Percentiles rank a stretch among this genome's conserved stretches.
phyloP scores from a whole-genome alignment of 75 land plant genomes.

The Selaginella moellendorffii region DNA sequence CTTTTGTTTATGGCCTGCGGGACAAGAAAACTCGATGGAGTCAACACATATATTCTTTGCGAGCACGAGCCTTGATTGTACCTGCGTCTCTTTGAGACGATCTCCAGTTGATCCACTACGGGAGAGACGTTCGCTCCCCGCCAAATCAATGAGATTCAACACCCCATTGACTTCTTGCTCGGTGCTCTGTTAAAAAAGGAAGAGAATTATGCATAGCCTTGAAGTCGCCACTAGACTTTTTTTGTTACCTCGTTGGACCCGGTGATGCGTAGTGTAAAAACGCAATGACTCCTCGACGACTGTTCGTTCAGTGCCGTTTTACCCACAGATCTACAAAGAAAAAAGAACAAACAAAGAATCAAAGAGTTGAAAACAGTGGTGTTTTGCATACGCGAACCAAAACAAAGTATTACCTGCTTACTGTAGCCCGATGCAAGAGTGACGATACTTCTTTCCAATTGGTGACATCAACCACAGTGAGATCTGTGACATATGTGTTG shows the following conservation, averaged over 20 bases:
- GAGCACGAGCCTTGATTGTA: too few species aligned
- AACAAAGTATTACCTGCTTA: neutral
- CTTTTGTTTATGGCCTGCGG: conserved; percentile 28
- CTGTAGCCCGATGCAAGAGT: conserved; percentile 3
- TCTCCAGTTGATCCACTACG: conserved; percentile 7
- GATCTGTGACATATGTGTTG: neutral
- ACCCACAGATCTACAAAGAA: conserved; percentile 4
- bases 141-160: conserved; percentile 3
- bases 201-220: neutral
- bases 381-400: too few species aligned
- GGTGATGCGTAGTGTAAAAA: conserved; percentile 7
- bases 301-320: conserved; percentile 7
- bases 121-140: conserved; percentile 7
- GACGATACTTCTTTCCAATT: conserved; percentile 4
- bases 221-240: too few species aligned
- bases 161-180: conserved; percentile 2
- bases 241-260: conserved; percentile 7
- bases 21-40: too few species aligned
- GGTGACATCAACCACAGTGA: conserved; percentile 4
- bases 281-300: conserved; percentile 1
- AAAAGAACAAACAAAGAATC: neutral
- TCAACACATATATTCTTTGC: too few species aligned
- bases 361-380: neutral
- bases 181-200: neutral
- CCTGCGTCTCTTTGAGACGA: conserved; percentile 4